Conservation (phyloP, 306 rosid species). For the Mimosa pudica region DNA sequence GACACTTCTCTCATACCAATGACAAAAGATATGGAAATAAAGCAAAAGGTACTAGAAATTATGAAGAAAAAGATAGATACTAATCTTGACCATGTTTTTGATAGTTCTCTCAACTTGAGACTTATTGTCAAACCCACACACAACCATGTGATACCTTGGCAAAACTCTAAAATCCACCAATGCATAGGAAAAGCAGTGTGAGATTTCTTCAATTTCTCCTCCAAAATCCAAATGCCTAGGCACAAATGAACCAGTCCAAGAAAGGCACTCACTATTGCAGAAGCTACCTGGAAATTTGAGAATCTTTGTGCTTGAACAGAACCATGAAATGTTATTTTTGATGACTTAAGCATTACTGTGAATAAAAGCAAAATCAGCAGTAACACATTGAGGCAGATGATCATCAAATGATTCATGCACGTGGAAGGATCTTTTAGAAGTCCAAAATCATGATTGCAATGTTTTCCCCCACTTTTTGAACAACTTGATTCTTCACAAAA, state of each 20-base stretch:
- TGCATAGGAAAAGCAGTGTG: slow-evolving; percentile 62
- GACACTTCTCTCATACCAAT: slow-evolving; percentile 39
- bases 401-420: slow-evolving; percentile 56
- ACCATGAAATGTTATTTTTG: slow-evolving; percentile 39
- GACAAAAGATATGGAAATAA: slow-evolving; percentile 48
- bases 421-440: slow-evolving; percentile 52
- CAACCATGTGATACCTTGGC: slow-evolving; percentile 81
- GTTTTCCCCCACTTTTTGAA: slow-evolving; percentile 33
- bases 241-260: slow-evolving; percentile 62
- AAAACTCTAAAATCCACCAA: slow-evolving; percentile 56
- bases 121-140: slow-evolving; percentile 54
- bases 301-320: slow-evolving; percentile 34
- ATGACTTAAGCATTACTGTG: slow-evolving; percentile 44
- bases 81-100: slow-evolving; percentile 46
- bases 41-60: slow-evolving; percentile 50
- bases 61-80: slow-evolving; percentile 49
- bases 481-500: slow-evolving; percentile 64
- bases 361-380: slow-evolving; percentile 59
- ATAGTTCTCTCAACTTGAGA: slow-evolving; percentile 49
- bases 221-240: slow-evolving; percentile 65
- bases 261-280: slow-evolving; percentile 56
- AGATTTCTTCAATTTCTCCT: slow-evolving; percentile 56
- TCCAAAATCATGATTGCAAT: slow-evolving; percentile 40
- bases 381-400: slow-evolving; percentile 52
- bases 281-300: slow-evolving; percentile 53